Percentiles rank a stretch among this genome's conserved stretches.
Conservation (phyloP, 768 basidiomycete species). For the Leccinum incarnatum region DNA sequence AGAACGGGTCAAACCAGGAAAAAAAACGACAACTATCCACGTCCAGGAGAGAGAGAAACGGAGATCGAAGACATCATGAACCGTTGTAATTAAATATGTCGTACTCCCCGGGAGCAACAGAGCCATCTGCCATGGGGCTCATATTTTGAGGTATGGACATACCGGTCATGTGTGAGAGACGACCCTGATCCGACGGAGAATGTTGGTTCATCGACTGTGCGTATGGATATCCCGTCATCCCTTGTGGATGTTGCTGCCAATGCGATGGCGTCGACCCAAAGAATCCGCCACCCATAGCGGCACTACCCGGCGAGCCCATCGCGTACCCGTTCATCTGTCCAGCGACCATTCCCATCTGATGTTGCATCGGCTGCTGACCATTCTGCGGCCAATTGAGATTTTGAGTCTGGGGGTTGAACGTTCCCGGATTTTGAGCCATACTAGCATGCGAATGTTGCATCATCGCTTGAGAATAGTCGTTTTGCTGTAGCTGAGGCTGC, state of each 20-base stretch:
- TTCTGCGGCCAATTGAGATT: constrained; percentile 49
- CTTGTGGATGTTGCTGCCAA: constrained; percentile 30
- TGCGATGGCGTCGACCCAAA: constrained; percentile 25
- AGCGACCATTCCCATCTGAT: constrained; percentile 32
- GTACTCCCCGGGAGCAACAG: constrained; percentile 43
- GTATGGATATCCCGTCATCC: constrained; percentile 30
- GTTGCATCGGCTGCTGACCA: constrained; percentile 53
- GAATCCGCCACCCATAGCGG: constrained; percentile 22
- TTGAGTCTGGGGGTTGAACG: constrained; percentile 37
- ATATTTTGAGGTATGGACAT: constrained; percentile 51
- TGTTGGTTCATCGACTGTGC: constrained; percentile 28
- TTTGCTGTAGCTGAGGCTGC: constrained; percentile 50
- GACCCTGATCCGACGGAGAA: constrained; percentile 28
- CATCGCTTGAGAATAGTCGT: constrained; percentile 38
- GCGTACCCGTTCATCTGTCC: constrained; percentile 36
- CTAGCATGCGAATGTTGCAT: constrained; percentile 35
- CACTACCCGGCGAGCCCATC: constrained; percentile 39
- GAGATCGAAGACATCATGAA: constrained; percentile 30
- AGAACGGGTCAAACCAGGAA: constrained; percentile 15
- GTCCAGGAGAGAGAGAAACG: constrained; percentile 11
- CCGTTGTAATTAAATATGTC: constrained; percentile 60
- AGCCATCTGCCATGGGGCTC: constrained; percentile 41
- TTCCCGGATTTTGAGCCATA: constrained; percentile 27
- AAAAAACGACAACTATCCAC: constrained; percentile 16
- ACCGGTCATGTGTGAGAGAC: constrained; percentile 47